Base-by-base conservation (phyloP, 2,329 filamentous ascomycete species). In the Talaromyces piceae region DNA sequence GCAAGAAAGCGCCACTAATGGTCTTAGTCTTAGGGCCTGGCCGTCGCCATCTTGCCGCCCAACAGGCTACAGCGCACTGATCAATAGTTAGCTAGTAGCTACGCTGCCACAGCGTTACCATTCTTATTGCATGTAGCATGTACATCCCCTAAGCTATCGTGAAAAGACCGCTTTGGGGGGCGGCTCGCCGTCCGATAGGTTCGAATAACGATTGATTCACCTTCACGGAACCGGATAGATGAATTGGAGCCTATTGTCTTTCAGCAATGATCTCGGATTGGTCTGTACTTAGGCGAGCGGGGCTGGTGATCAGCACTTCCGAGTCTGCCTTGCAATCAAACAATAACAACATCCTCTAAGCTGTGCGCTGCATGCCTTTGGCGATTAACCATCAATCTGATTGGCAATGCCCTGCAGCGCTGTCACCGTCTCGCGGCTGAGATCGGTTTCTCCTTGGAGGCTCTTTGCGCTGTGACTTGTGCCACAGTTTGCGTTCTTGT, bases 341-440 rank as follows among this genome's bases (percentile, higher is more conserved):
- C 16, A 18, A 37, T 37, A 37, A 18, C 20, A 18, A 2, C n/a
- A 13, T 18, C 33, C 33, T 37, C n/a, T 18, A 43, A 25, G 2
- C 12, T 43, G 20, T 43, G 39, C 22, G 3, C 39, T 45, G 51
- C 26, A 30, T 49, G 22, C 4, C 31, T 12, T 43, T 47, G 51
- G 47, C 47, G 51, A 53, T 53, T 53, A 53, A 43, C 9, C 30
- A 26, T 22, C 3, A 8, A 49, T 53, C 22, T 41, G 22, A 53
- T 53, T 53, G 51, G 51, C 28, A 16, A 48, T 22, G 6, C 33
- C 16, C 12, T 20, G 16, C 33, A 41, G 27, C 41, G 26, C 22
- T 37, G 39, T 45, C 28, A 46, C 43, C 18, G n/a, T 41, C 22
- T 53, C 41, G 51, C 51, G 41, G 51, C 39, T 53, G 51, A 46